Evolutionary conservation across 2,329 filamentous ascomycete species (phyloP).

Genomic region (Xylariaceae sp.): DNA sequence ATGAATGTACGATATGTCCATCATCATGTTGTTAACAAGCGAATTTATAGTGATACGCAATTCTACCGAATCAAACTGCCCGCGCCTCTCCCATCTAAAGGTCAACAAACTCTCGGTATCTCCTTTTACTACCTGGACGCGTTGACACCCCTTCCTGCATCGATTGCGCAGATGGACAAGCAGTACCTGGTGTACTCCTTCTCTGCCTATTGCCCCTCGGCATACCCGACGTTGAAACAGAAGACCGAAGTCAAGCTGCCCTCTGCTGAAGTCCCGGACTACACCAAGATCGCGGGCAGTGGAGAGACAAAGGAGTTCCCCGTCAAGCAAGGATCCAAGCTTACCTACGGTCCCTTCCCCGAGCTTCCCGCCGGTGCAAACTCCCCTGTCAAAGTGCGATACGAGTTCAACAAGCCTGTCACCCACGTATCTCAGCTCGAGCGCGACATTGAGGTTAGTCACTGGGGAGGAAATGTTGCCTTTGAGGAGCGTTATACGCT

Average conservation of each 20-base stretch:
- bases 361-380: conserved; percentile 72
- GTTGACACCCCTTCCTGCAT: conserved; percentile 72
- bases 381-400: conserved; percentile 72
- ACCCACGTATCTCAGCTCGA: conserved; percentile 74
- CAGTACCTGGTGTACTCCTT: conserved; percentile 85
- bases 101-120: conserved; percentile 81
- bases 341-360: conserved; percentile 85
- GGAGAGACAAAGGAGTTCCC: conserved; percentile 60
- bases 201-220: conserved; percentile 76
- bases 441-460: conserved; percentile 89
- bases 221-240: conserved; percentile 83
- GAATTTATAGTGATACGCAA: conserved; percentile 55
- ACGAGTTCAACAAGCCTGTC: conserved; percentile 92
- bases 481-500: conserved; percentile 92
- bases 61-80: conserved; percentile 83
- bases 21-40: conserved; percentile 22
- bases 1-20: no score
- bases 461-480: conserved; percentile 96
- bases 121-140: conserved; percentile 75
- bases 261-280: conserved; percentile 73
- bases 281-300: conserved; percentile 65
- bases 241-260: conserved; percentile 95
- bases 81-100: conserved; percentile 65
- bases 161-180: conserved; percentile 76
- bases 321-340: conserved; percentile 75